Evolutionary conservation across 2,329 filamentous ascomycete species (phyloP).

Genomic region (Dactylonectria macrodidyma): DNA sequence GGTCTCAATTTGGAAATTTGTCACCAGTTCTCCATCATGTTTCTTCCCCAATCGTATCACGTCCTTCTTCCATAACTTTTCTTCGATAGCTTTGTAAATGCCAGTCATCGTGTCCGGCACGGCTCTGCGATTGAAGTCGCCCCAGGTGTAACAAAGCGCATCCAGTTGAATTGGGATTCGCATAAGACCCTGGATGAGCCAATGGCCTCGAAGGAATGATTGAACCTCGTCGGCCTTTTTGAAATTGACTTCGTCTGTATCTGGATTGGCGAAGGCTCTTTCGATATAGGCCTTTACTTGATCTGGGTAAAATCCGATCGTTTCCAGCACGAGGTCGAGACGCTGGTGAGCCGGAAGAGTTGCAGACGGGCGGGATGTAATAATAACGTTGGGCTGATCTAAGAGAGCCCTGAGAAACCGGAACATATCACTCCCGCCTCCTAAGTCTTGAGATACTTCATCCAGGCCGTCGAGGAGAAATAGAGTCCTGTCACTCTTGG

Average conservation of each 20-base stretch:
- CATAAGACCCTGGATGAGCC: slow-evolving; percentile 53
- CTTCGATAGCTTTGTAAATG: slow-evolving; percentile 53
- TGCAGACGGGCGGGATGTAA: slow-evolving; percentile 56
- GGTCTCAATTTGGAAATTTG: slow-evolving; percentile 11
- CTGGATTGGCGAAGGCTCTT: neutral
- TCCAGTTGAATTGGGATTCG: slow-evolving; percentile 63
- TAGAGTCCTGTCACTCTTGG: slow-evolving; percentile 46
- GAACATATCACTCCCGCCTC: slow-evolving; percentile 25
- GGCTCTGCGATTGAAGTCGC: slow-evolving; percentile 27
- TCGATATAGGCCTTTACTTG: slow-evolving; percentile 54
- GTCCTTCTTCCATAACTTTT: slow-evolving; percentile 58
- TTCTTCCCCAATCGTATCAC: slow-evolving; percentile 47
- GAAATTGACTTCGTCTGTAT: slow-evolving; percentile 1
- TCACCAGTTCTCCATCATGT: slow-evolving; percentile 15
- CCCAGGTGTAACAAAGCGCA: slow-evolving; percentile 59
- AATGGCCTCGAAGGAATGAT: slow-evolving; percentile 51
- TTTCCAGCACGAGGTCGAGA: slow-evolving; percentile 58
- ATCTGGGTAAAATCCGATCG: slow-evolving; percentile 55
- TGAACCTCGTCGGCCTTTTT: slow-evolving; percentile 43
- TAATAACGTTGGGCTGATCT: slow-evolving; percentile 53
- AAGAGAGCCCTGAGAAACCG: slow-evolving; percentile 50
- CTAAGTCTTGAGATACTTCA: slow-evolving; percentile 52
- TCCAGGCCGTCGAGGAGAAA: slow-evolving; percentile 62
- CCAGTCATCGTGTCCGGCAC: slow-evolving; percentile 55
- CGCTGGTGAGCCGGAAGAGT: slow-evolving; percentile 42